Percentiles rank a stretch among this genome's conserved stretches.
phyloP scores from a whole-genome alignment of 257 asterid species.

The Verbascum thapsus region DNA sequence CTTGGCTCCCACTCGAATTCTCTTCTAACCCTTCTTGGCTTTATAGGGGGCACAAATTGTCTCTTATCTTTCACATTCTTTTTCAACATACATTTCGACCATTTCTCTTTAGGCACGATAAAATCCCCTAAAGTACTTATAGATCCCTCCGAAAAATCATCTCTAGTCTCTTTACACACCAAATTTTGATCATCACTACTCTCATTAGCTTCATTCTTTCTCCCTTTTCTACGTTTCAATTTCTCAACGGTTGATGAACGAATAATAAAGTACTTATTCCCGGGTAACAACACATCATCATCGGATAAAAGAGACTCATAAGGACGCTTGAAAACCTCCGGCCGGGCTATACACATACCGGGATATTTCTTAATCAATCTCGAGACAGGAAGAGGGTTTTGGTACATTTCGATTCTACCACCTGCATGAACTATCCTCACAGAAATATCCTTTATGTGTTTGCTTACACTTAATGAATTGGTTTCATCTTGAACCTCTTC shows the following conservation, averaged over 20 bases:
- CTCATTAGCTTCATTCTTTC: background rate
- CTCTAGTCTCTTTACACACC: slow-evolving; percentile 37
- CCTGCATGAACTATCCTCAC: slow-evolving; percentile 66
- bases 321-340: slow-evolving; percentile 61
- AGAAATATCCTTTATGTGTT: slow-evolving; percentile 37
- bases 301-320: slow-evolving; percentile 52
- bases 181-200: slow-evolving; percentile 38
- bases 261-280: slow-evolving; percentile 57
- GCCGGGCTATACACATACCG: slow-evolving; percentile 57
- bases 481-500: background rate
- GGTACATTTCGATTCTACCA: slow-evolving; percentile 60
- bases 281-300: slow-evolving; percentile 55
- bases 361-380: slow-evolving; percentile 57
- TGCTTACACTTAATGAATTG: slow-evolving; percentile 28
- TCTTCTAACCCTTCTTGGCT: slow-evolving; percentile 50
- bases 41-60: slow-evolving; percentile 66
- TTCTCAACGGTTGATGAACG: slow-evolving; percentile 53
- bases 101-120: slow-evolving; percentile 39
- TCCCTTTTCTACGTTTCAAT: slow-evolving; percentile 46
- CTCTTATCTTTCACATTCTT: slow-evolving; percentile 42
- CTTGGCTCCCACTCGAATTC: slow-evolving; percentile 65
- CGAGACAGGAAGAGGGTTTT: slow-evolving; percentile 49
- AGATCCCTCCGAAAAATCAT: slow-evolving; percentile 49
- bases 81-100: no score
- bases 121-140: no score